Percentiles rank a stretch among this genome's conserved stretches.
These are phyloP conservation scores for Magnaporthales sp. DNA, from an alignment of 2,329 filamentous ascomycete species.

Conservation along the genomic window DNA sequence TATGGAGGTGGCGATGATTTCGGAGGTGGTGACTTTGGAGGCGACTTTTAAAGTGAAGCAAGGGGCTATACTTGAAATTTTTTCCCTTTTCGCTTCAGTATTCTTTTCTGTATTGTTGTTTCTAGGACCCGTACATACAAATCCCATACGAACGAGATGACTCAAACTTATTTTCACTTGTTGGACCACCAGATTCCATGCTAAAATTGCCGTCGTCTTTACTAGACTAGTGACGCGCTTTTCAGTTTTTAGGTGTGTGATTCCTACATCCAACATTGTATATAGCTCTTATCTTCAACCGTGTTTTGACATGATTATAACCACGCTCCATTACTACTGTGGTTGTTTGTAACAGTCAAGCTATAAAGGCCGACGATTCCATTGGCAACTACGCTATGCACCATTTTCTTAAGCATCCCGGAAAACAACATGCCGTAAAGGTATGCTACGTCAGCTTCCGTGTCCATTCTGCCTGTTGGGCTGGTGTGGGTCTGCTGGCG, in stretches of 20 bases:
- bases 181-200: neutral
- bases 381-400: neutral
- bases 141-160: neutral
- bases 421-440: no score
- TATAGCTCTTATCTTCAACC: neutral
- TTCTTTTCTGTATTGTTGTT: neutral
- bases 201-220: neutral
- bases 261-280: no score
- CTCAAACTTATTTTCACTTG: neutral
- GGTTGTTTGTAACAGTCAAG: neutral
- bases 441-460: no score
- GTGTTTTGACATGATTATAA: neutral
- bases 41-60: constrained; percentile 28
- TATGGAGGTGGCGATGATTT: constrained; percentile 24
- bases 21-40: constrained; percentile 17
- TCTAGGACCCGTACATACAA: neutral
- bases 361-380: neutral
- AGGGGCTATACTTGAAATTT: neutral
- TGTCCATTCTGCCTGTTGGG: neutral
- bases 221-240: no score
- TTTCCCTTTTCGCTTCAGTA: neutral
- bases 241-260: no score
- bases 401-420: neutral
- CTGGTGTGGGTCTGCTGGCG: no score
- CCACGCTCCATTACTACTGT: neutral